Conservation (phyloP, 2,329 filamentous ascomycete genomes). For the Ophiostoma ulmi region DNA sequence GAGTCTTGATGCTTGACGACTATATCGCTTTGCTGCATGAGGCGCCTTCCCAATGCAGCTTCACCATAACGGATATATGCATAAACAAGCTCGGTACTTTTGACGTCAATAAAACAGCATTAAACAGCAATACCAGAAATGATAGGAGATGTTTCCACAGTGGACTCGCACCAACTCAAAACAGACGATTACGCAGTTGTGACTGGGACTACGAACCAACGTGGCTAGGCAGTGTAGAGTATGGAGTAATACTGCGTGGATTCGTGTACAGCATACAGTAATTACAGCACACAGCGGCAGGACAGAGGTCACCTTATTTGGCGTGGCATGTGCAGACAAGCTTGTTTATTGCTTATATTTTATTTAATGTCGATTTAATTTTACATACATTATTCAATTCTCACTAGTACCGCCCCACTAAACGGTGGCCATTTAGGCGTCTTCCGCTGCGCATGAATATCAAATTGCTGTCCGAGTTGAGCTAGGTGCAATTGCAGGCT, state of each 20-base stretch:
- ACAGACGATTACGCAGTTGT: conserved; percentile 7
- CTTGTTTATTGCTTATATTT: too few relatives aligned
- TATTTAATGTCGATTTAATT: not conserved
- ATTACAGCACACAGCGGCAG: too few relatives aligned
- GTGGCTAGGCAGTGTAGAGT: not conserved
- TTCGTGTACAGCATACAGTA: not conserved
- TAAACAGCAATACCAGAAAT: not conserved
- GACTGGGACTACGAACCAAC: not conserved
- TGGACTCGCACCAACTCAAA: not conserved
- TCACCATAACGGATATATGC: too few relatives aligned
- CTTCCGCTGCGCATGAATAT: conserved; percentile 6
- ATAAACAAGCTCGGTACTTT: too few relatives aligned
- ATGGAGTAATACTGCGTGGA: not conserved
- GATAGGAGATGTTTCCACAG: not conserved
- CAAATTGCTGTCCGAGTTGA: not conserved
- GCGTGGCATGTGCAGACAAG: not conserved
- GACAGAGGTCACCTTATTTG: not conserved
- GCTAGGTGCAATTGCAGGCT: too few relatives aligned
- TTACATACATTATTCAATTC: too few relatives aligned
- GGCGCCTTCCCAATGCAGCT: too few relatives aligned
- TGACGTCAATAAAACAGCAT: not conserved
- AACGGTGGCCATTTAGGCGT: conserved; percentile 13
- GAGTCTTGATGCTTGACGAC: too few relatives aligned
- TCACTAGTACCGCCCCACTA: not conserved
- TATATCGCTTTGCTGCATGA: too few relatives aligned